phyloP scores from a whole-genome alignment of 139 green algal species.

The Closterium sp. region DNA sequence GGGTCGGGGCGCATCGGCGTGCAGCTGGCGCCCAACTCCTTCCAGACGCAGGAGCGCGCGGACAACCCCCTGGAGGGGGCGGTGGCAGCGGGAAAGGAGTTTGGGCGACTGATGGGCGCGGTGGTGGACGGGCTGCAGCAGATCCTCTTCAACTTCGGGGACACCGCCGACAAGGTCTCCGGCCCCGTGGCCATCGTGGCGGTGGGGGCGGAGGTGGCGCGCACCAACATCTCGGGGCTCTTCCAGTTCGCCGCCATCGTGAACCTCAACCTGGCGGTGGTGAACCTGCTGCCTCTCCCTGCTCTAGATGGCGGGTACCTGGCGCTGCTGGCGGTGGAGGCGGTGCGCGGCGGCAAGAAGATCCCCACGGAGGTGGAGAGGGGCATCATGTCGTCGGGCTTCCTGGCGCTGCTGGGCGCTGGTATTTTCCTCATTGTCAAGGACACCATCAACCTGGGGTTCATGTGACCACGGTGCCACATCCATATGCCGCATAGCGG shows the following conservation, averaged over 20 bases:
- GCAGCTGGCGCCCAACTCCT: slow-evolving; percentile 71
- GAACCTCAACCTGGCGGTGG: slow-evolving; percentile 97
- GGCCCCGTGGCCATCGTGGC: slow-evolving; percentile 94
- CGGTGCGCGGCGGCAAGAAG: slow-evolving; percentile 81
- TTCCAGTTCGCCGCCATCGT: slow-evolving; percentile 92
- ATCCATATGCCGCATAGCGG: too few relatives aligned
- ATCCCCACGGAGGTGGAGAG: slow-evolving; percentile 79
- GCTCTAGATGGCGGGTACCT: slow-evolving; percentile 94
- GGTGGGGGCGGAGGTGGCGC: slow-evolving; percentile 80
- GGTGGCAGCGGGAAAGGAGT: slow-evolving; percentile 54
- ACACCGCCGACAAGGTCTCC: slow-evolving; percentile 61
- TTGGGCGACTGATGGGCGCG: slow-evolving; percentile 57
- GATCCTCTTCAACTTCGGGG: slow-evolving; percentile 54
- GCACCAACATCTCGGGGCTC: slow-evolving; percentile 64
- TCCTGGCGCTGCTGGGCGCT: slow-evolving; percentile 80
- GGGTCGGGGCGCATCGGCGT: slow-evolving; percentile 86
- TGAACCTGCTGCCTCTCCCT: slow-evolving; percentile 94
- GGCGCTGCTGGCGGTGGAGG: slow-evolving; percentile 80
- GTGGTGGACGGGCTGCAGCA: slow-evolving; percentile 53
- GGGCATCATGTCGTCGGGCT: slow-evolving; percentile 78
- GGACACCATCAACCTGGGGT: slow-evolving; percentile 69
- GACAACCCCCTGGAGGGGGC: slow-evolving; percentile 44
- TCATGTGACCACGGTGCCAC: too few relatives aligned
- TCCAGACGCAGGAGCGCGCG: slow-evolving; percentile 54
- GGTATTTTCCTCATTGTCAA: slow-evolving; percentile 79